A percentile compares a stretch with the other conserved stretches of the same genome.
Evolutionary conservation across 2,329 filamentous ascomycete species (phyloP).

Genomic region (Sclerotinia spermophila): DNA sequence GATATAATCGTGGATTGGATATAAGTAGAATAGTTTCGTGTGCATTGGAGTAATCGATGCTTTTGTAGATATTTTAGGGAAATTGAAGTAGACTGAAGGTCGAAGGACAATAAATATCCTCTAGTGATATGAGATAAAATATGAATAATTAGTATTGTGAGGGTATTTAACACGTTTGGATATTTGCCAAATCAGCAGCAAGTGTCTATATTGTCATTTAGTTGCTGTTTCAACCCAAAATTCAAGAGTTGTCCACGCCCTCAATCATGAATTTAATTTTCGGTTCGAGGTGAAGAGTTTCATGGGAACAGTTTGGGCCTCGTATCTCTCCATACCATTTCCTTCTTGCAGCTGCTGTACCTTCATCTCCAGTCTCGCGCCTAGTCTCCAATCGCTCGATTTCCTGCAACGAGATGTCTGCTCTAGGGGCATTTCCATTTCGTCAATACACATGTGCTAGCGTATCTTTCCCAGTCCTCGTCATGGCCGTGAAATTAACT

Average conservation of each 20-base stretch:
- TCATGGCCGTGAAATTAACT: neutral
- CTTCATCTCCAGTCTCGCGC: neutral
- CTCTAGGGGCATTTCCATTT: fast-evolving
- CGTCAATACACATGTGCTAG: neutral
- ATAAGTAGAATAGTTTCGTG: neutral
- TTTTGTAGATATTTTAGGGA: neutral
- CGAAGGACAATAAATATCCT: neutral
- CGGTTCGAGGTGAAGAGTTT: neutral
- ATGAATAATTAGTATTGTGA: neutral
- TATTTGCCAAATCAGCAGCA: neutral
- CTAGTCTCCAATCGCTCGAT: neutral
- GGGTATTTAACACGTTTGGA: fast-evolving
- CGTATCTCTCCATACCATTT: neutral
- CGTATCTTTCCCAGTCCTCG: neutral
- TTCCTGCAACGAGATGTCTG: neutral
- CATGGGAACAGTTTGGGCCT: neutral
- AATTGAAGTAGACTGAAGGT: neutral
- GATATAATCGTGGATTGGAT: fast-evolving
- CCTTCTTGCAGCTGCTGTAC: neutral
- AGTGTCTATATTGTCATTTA: neutral
- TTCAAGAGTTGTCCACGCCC: too few relatives aligned
- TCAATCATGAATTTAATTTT: too few relatives aligned
- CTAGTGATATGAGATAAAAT: neutral
- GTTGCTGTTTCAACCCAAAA: neutral
- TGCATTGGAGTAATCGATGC: neutral